These are phyloP conservation scores for Xanthoconium purpureum DNA, from an alignment of 768 basidiomycete genomes.

Conservation along the genomic window DNA sequence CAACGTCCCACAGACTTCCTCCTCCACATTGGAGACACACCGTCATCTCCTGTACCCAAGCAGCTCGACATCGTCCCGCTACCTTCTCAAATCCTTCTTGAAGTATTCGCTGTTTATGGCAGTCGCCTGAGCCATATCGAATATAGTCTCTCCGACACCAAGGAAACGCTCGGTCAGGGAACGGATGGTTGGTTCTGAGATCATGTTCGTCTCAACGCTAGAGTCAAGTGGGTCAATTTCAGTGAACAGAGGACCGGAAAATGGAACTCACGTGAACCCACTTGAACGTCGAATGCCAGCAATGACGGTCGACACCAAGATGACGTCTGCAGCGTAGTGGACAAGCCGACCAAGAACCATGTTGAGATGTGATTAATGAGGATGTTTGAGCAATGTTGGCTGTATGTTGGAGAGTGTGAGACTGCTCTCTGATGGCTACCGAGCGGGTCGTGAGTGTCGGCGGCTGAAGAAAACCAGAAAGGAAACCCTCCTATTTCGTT, in stretches of 20 bases:
- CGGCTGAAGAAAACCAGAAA: constrained; percentile 8
- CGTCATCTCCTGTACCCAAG: background rate
- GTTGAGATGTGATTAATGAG: constrained; percentile 5
- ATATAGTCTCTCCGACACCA: constrained; percentile 83
- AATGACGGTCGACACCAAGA: constrained; percentile 82
- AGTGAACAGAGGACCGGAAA: background rate
- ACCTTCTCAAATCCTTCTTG: constrained; percentile 49
- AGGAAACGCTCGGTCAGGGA: constrained; percentile 79
- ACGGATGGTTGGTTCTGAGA: constrained; percentile 76
- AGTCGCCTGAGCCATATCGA: constrained; percentile 78
- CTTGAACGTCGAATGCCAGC: constrained; percentile 90
- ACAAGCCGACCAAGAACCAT: constrained; percentile 70
- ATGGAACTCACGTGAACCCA: constrained; percentile 75
- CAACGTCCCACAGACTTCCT: constrained; percentile 10
- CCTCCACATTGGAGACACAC: constrained; percentile 9
- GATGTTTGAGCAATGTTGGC: background rate
- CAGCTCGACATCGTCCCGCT: constrained; percentile 7
- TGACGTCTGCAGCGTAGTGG: constrained; percentile 82
- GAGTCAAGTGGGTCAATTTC: background rate
- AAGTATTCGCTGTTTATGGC: constrained; percentile 88
- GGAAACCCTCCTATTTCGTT: constrained; percentile 16
- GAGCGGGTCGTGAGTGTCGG: background rate
- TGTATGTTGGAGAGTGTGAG: background rate
- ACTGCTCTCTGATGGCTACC: background rate
- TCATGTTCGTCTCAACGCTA: constrained; percentile 64